Base-by-base conservation (phyloP, 495 filamentous ascomycete species). In the Penicillium manginii region DNA sequence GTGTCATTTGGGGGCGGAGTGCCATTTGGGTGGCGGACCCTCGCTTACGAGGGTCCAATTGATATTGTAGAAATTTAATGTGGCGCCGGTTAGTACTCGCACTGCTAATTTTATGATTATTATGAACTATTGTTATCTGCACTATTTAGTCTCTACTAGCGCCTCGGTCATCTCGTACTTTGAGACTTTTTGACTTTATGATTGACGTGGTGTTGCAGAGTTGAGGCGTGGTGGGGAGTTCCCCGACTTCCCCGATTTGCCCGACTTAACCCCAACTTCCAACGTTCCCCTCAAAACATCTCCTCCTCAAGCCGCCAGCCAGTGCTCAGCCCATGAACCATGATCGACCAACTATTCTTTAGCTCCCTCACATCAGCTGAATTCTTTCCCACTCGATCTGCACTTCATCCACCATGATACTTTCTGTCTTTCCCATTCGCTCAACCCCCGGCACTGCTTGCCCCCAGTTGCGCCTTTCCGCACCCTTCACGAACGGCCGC, bases 361-460 rank as follows among this genome's bases (percentile, higher is more conserved):
- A 26, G 31, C 17, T n/a, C n/a, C n/a, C 22, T 9, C n/a, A 23
- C 9, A 4, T 22, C 19, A 23, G n/a, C 9, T 26, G 22, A 19
- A 12, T 3, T 3, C 2, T 47, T 47, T 47, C 22, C 10, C 45
- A 7, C n/a, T 26, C n/a, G 10, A 29, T 29, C 26, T 29, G 26
- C 26, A 29, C 45, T 10, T 17, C 40, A 45, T 45, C 32, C 26
- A 7, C 26, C 26, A 29, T 29, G 5, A 29, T 29, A n/a, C 4
- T 39, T 39, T 11, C 12, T 17, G 33, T 21, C 35, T 21, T 7
- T 12, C 15, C 51, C 11, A 23, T 15, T 54, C 26, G 21, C 14
- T 45, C 40, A 21, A 42, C 1, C 43, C 33, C 57, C 50, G 57
- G 57, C 57, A 19, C 3, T 15, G 31, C 21, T 59, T 58, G 37